Evolutionary conservation across 169 alveolate genomes (phyloP), one percentile per base, ranked within the genome.

Genomic region (Cryptosporidium baileyi): DNA sequence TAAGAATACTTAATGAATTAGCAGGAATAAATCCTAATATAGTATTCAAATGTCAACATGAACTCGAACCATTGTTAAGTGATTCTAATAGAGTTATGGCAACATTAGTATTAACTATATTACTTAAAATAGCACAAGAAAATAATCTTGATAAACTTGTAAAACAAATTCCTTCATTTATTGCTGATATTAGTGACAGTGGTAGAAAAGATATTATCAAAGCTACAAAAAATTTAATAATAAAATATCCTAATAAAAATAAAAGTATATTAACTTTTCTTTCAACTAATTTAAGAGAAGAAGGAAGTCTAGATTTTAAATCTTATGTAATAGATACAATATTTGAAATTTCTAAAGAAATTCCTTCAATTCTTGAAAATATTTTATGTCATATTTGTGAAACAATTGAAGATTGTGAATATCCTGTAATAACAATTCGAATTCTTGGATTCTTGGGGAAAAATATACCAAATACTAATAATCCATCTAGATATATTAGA

Each of bases 321-420:
- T 89, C 94, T 63, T 95, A 91, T 54, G 93, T 96, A 61, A 96
- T 97, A 17, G 98, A 98, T 47, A 96, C 99, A 0, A 80, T 97
- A 19, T 93, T 97, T 63, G 89, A 94, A 81, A 93, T 97, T 60
- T 91, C 96, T 49, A 90, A 90, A 8, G 89, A 80, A 74, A 89
- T 90, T 52, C 96, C 95, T 30, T 88, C 89, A 38, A 94, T 95
- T 80, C 81, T 91, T 74, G 97, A 95, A 30, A 67, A 93, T 43
- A 95, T 98, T 19, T 88, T 97, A 24, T 91, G 95, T 15, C 95
- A 94, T 82, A 92, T 94, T 38, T 98, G 99, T 65, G 99, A 98
- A 90, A 96, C 96, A 82, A 97, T 97, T 34, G 99, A 97, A 91
- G 99, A 98, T 90, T 98, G 99, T 80, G 99, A 96, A 80, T 96